These are phyloP conservation scores for Hawksworthiomyces lignivorus DNA, from an alignment of 2,329 filamentous ascomycete species.

Conservation along the genomic window DNA sequence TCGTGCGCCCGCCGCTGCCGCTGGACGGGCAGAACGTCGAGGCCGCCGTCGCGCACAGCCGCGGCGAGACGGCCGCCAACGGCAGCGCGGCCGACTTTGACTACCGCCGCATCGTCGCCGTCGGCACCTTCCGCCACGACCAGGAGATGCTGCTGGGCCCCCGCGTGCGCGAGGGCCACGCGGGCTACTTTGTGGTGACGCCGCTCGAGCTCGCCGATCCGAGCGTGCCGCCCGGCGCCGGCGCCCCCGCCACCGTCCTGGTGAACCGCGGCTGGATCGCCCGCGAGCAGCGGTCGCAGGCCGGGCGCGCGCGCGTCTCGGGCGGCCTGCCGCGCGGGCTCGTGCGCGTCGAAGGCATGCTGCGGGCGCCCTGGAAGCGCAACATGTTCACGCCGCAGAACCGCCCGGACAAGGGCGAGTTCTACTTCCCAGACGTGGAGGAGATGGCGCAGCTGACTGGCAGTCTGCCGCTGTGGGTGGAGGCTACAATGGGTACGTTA, in stretches of 20 bases:
- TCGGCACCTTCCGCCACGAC: slow-evolving; percentile 72
- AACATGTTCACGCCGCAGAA: slow-evolving; percentile 97
- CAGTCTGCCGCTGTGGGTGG: slow-evolving; percentile 86
- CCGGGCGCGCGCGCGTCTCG: slow-evolving; percentile 50
- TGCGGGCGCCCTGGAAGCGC: slow-evolving; percentile 90
- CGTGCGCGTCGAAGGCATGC: slow-evolving; percentile 72
- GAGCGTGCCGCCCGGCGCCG: background rate
- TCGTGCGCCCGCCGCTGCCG: slow-evolving; percentile 77
- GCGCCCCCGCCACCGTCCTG: slow-evolving; percentile 46
- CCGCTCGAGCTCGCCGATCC: slow-evolving; percentile 56
- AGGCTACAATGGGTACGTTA: slow-evolving; percentile 79
- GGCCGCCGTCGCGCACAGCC: slow-evolving; percentile 57
- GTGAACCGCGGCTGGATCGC: slow-evolving; percentile 90
- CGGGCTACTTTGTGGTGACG: slow-evolving; percentile 87
- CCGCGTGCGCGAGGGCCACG: slow-evolving; percentile 77
- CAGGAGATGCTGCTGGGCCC: slow-evolving; percentile 95
- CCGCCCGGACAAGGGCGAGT: slow-evolving; percentile 71
- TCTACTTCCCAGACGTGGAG: slow-evolving; percentile 88
- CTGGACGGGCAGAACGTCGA: slow-evolving; percentile 71
- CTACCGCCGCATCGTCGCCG: slow-evolving; percentile 73
- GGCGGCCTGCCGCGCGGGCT: slow-evolving; percentile 61
- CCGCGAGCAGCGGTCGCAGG: slow-evolving; percentile 62
- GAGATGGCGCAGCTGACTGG: slow-evolving; percentile 82
- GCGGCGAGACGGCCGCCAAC: background rate
- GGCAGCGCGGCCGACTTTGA: slow-evolving; percentile 60